Evolutionary conservation across 495 filamentous ascomycete species (phyloP).

Genomic region (Baudoinia panamericana): DNA sequence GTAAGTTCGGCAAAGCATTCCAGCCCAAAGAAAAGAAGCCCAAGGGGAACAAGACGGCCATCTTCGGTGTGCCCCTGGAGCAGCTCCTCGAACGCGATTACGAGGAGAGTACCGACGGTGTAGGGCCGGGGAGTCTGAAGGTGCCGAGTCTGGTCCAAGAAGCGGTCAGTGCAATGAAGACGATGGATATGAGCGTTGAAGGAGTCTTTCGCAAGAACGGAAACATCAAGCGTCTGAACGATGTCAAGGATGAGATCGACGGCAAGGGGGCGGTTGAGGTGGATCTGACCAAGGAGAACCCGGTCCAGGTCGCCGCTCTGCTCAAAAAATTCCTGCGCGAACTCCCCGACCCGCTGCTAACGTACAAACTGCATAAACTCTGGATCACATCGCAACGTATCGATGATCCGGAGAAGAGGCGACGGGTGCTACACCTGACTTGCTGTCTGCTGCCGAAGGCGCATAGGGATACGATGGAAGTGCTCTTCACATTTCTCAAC

Average conservation of each 20-base stretch:
- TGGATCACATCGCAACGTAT: constrained; percentile 86
- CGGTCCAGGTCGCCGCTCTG: constrained; percentile 86
- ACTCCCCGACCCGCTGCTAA: constrained; percentile 87
- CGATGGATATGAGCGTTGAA: constrained; percentile 98
- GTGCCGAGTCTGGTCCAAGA: constrained; percentile 87
- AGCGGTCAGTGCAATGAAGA: constrained; percentile 80
- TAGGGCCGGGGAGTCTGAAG: constrained; percentile 78
- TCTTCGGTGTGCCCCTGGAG: constrained; percentile 80
- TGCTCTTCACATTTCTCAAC: constrained; percentile 90
- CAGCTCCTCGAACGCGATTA: constrained; percentile 82
- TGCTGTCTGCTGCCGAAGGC: constrained; percentile 89
- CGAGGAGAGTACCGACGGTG: constrained; percentile 87
- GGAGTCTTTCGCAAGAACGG: constrained; percentile 99
- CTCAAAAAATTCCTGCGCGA: constrained; percentile 93
- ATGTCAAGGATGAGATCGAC: constrained; percentile 72
- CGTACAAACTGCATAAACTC: constrained; percentile 83
- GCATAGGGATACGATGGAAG: constrained; percentile 88
- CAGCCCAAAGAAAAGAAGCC: constrained; percentile 44
- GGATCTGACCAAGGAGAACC: constrained; percentile 68
- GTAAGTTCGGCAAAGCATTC: constrained; percentile 93
- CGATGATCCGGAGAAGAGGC: constrained; percentile 66
- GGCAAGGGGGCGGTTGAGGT: constrained; percentile 64
- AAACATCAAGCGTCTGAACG: constrained; percentile 81
- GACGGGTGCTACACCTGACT: constrained; percentile 74
- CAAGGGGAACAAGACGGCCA: constrained; percentile 67